Conservation (phyloP, 768 basidiomycete genomes). For the Porphyrellus cyaneotinctus region DNA sequence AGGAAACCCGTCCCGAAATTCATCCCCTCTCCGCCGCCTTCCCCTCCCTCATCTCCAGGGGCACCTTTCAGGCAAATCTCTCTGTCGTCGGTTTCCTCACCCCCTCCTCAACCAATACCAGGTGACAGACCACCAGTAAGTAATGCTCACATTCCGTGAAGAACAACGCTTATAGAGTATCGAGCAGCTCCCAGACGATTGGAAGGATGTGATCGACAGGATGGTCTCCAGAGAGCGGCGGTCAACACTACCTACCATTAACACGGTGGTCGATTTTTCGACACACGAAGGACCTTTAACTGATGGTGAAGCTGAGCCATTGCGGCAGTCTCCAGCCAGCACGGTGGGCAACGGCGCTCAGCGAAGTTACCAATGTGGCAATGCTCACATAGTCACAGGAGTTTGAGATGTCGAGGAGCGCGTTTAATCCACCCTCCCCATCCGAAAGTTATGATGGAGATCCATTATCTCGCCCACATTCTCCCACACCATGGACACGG, state of each 20-base stretch:
- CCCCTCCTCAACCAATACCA: conserved; percentile 7
- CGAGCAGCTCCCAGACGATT: conserved; percentile 33
- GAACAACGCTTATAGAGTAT: conserved; percentile 4
- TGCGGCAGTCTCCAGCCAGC: conserved; percentile 33
- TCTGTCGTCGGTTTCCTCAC: conserved; percentile 23
- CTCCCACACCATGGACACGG: conserved; percentile 34
- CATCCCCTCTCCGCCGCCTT: conserved; percentile 58
- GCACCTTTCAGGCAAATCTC: conserved; percentile 33
- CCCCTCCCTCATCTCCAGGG: conserved; percentile 33
- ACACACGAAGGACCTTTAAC: conserved; percentile 22
- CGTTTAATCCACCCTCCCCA: conserved; percentile 33
- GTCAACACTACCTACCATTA: conserved; percentile 31
- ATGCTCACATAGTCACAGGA: conserved; percentile 32
- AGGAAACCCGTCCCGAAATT: conserved; percentile 68
- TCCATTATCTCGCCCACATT: conserved; percentile 33
- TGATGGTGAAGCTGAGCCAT: conserved; percentile 27
- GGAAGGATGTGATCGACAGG: conserved; percentile 34
- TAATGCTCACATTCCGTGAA: neutral
- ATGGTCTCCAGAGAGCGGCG: conserved; percentile 30
- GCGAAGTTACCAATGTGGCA: conserved; percentile 20
- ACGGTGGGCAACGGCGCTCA: conserved; percentile 31
- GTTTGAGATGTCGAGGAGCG: conserved; percentile 29
- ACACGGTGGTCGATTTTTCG: conserved; percentile 31
- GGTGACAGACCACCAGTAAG: conserved; percentile 33
- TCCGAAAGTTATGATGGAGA: conserved; percentile 33